Conservation (phyloP, 352 stramenopile species). For the Pythium volutum region DNA sequence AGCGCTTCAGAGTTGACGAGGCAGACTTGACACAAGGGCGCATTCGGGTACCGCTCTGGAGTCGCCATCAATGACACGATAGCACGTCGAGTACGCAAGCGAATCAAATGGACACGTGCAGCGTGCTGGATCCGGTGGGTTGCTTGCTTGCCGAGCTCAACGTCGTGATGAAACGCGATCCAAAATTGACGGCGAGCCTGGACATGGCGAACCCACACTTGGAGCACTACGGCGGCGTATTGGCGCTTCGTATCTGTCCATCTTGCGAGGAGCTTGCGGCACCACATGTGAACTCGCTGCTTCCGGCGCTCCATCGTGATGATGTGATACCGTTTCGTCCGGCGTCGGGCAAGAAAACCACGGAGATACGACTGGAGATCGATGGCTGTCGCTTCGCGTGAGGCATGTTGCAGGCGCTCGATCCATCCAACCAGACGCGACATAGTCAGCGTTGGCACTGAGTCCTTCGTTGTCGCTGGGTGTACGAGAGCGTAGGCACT, state of each 20-base stretch:
- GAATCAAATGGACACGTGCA: conserved; percentile 8
- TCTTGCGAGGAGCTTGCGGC: conserved; percentile 19
- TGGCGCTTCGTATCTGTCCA: conserved; percentile 20
- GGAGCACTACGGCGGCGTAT: conserved; percentile 23
- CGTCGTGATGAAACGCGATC: conserved; percentile 18
- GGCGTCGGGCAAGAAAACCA: conserved; percentile 19
- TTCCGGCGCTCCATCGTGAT: conserved; percentile 19
- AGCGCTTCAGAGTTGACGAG: conserved; percentile 16
- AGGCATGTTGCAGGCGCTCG: conserved; percentile 5
- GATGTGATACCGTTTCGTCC: conserved; percentile 22
- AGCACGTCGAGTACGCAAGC: conserved; percentile 11
- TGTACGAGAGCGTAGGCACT: background rate
- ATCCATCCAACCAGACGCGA: conserved; percentile 21
- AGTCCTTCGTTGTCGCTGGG: background rate
- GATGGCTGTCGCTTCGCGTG: conserved; percentile 12
- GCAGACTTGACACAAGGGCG: conserved; percentile 40
- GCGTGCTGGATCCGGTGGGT: conserved; percentile 16
- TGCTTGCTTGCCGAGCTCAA: conserved; percentile 5
- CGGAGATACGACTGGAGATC: conserved; percentile 25
- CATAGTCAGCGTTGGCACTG: background rate
- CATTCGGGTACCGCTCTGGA: conserved; percentile 25
- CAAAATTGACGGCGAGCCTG: conserved; percentile 24
- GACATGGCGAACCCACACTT: conserved; percentile 26
- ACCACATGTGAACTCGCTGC: conserved; percentile 27
- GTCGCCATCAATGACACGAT: conserved; percentile 21